Evolutionary conservation across 2,329 filamentous ascomycete genomes (phyloP).

Genomic region (Aspergillus aculeatus): DNA sequence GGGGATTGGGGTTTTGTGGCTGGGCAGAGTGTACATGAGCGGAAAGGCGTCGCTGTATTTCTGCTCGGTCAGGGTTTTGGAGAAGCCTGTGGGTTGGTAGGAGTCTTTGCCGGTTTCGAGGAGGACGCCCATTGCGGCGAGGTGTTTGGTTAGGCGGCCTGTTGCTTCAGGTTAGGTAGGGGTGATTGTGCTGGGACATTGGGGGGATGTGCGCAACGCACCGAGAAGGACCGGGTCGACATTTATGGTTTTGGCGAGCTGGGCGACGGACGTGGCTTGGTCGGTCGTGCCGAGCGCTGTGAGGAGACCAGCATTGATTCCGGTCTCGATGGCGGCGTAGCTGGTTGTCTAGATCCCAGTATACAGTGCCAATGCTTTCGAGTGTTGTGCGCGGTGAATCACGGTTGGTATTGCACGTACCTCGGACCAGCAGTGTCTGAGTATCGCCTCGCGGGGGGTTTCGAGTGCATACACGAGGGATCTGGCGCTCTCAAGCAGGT

Average conservation of each 20-base stretch:
- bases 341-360: constrained; percentile 7
- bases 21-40: constrained; percentile 12
- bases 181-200: background rate
- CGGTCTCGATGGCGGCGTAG: constrained; percentile 19
- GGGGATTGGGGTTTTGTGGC: no score
- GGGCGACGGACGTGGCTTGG: constrained; percentile 15
- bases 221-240: constrained; percentile 13
- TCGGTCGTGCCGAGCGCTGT: constrained; percentile 7
- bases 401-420: background rate
- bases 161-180: background rate
- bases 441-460: constrained; percentile 18
- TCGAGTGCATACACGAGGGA: constrained; percentile 18
- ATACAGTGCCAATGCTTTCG: background rate
- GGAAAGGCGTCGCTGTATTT: constrained; percentile 19
- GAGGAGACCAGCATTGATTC: constrained; percentile 19
- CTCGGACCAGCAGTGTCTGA: constrained; percentile 18
- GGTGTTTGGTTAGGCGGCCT: constrained; percentile 21
- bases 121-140: constrained; percentile 18
- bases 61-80: constrained; percentile 12
- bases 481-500: constrained; percentile 19
- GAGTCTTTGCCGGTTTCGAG: constrained; percentile 17
- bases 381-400: no score
- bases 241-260: constrained; percentile 14
- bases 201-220: no score
- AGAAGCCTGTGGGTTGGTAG: constrained; percentile 16